Evolutionary conservation across 2,329 filamentous ascomycete species (phyloP).

Genomic region (Trichoderma koningiopsis): DNA sequence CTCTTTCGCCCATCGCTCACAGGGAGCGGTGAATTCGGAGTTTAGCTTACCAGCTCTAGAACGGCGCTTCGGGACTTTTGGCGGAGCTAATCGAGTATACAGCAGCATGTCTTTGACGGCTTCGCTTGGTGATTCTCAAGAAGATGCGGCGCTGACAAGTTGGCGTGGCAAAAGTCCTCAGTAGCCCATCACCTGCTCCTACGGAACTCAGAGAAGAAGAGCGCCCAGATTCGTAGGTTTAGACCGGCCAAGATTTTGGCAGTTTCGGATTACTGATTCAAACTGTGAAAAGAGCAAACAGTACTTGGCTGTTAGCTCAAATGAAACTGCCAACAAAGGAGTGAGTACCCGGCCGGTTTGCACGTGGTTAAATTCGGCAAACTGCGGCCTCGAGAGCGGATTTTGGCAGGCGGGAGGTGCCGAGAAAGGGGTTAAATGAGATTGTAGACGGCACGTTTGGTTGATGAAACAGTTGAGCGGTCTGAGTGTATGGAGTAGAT

Average conservation of each 20-base stretch:
- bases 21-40: background rate
- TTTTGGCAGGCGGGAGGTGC: background rate
- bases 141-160: background rate
- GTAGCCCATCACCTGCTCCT: conserved; percentile 6
- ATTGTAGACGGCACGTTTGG: background rate
- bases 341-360: background rate
- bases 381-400: conserved; percentile 3
- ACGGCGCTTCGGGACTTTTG: conserved; percentile 61
- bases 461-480: background rate
- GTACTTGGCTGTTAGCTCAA: background rate
- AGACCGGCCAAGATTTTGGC: background rate
- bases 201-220: background rate
- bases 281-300: conserved; percentile 29
- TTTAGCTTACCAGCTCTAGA: conserved; percentile 58
- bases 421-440: background rate
- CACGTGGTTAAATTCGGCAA: background rate
- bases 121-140: background rate
- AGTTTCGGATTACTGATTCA: background rate
- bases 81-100: conserved; percentile 58
- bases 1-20: background rate
- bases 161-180: conserved; percentile 3
- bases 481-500: background rate
- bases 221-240: background rate
- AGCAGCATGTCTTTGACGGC: conserved; percentile 50
- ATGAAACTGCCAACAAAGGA: background rate